Base-by-base conservation (phyloP, 306 rosid genomes). In the Vicia faba region DNA sequence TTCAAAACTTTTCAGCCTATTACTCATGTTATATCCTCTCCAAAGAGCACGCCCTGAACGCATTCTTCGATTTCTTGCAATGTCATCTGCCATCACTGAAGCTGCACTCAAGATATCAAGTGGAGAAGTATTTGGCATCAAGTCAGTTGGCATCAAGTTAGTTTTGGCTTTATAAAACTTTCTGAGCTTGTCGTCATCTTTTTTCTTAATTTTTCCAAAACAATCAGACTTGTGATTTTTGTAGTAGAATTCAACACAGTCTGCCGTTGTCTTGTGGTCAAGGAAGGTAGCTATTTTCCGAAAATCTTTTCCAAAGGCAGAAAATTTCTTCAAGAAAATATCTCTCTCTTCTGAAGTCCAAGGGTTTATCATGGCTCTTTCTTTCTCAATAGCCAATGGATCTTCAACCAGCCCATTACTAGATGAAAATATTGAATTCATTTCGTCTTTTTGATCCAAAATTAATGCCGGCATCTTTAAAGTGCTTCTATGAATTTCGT, bases 181-280 rank as follows among this genome's bases (percentile, higher is more conserved):
- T 15, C 62, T 78, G 55, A 56, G 80, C 85, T 83, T 84, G 25
- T 78, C 67, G 48, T 39, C 28, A 70, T 82, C 85, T 57, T 75
- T 76, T 75, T 83, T 86, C 67, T 74, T 84, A 26, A 69, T 78
- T 79, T 86, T 88, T 78, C 72, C 68, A 48, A 88, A 88, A 75
- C 77, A 75, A 50, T 70, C 88, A 46, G 90, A 82, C 72, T 93
- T 93, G 44, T 90, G 92, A 41, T 82, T 83, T 77, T 84, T 93
- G 85, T 90, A 93, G 71, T 93, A 93, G 76, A 90, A 90, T 67
- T 86, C 89, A 10, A 93, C 86, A 81, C 97, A 93, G 49, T 93
- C 99, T 1, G 99, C 97, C 1, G 79, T 88, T 55, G 99, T 90
- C 80, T 90, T 90, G 81, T 86, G 92, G 49, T 83, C 80, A 16